Evolutionary conservation across 2,329 filamentous ascomycete genomes (phyloP).

Genomic region (Colletotrichum destructivum): DNA sequence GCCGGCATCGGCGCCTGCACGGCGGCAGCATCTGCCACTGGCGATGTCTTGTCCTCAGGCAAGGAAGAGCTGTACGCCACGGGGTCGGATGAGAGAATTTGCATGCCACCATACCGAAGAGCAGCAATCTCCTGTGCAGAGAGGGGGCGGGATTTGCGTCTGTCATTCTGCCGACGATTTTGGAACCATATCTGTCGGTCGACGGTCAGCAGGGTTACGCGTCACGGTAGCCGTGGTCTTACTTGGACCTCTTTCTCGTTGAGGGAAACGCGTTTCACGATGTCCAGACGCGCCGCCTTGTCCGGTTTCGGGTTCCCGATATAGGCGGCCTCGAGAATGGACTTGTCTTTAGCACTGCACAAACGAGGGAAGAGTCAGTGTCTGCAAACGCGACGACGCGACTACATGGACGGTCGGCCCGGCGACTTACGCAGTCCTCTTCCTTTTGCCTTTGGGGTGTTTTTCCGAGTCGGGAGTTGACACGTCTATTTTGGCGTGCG

Average conservation of each 20-base stretch:
- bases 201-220: constrained; percentile 14
- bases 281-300: constrained; percentile 86
- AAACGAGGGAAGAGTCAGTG: constrained; percentile 23
- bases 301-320: constrained; percentile 90
- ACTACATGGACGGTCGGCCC: background rate
- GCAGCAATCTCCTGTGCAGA: constrained; percentile 82
- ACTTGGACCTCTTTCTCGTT: constrained; percentile 98
- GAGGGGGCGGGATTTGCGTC: constrained; percentile 88
- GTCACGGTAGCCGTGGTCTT: constrained; percentile 44
- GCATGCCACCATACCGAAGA: constrained; percentile 69
- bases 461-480: constrained; percentile 51
- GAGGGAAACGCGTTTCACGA: constrained; percentile 87
- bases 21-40: constrained; percentile 9
- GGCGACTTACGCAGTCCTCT: constrained; percentile 73
- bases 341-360: constrained; percentile 86
- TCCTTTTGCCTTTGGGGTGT: constrained; percentile 74
- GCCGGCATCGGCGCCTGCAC: background rate
- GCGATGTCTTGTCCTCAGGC: constrained; percentile 33
- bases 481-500: constrained; percentile 23
- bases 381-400: background rate
- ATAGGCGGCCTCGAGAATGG: constrained; percentile 89
- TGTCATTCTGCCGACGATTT: constrained; percentile 92
- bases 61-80: constrained; percentile 49
- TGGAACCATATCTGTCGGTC: constrained; percentile 93
- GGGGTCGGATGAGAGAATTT: constrained; percentile 65